Evolutionary conservation across 1,284 basidiomycete species (phyloP), one percentile per base, ranked within the genome.

Genomic region (Veloboletus limbatus): DNA sequence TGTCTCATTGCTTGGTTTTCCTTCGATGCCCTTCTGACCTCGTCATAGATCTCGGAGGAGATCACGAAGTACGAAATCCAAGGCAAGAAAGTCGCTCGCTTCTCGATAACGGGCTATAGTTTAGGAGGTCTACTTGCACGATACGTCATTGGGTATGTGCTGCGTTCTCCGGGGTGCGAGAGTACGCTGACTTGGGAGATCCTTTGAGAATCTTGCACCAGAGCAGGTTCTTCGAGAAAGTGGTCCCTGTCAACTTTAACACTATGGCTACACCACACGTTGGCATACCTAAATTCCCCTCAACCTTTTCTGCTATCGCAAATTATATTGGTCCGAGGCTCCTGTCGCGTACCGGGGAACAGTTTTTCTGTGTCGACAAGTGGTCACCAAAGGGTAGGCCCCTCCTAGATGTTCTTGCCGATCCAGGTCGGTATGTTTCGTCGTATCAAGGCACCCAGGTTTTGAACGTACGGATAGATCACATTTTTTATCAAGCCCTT

Each of bases 261-360:
- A 91, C 91, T 0, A 71, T 94, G 44, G 88, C 91, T 3, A 91
- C 92, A 0, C 91, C 92, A 2, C 85, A 91, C 54, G 72, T 92
- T 17, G 91, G 90, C 34, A 74, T 79, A 8, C 76, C 77, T 8
- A 68, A 70, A 59, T 82, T 82, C 51, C 72, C 75, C 25, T 79
- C 84, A 2, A 67, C 86, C 27, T 65, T 88, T 33, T 89, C 86
- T 0, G 69, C 72, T 0, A 47, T 84, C 0, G 64, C 78, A n/a
- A 60, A 74, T 2, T 77, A 67, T 42, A 63, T 95, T 6, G 93
- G 88, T 0, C 81, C 88, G 0, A 78, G 74, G 39, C 64, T 94
- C 13, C 70, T 96, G n/a, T 88, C 88, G 4, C 73, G 92, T 37
- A 91, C 92, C 0, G 93, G 93, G 7, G 79, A 88, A 55, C 90